Evolutionary conservation across 2,329 filamentous ascomycete species (phyloP).

Genomic region (Trichoderma gracile): DNA sequence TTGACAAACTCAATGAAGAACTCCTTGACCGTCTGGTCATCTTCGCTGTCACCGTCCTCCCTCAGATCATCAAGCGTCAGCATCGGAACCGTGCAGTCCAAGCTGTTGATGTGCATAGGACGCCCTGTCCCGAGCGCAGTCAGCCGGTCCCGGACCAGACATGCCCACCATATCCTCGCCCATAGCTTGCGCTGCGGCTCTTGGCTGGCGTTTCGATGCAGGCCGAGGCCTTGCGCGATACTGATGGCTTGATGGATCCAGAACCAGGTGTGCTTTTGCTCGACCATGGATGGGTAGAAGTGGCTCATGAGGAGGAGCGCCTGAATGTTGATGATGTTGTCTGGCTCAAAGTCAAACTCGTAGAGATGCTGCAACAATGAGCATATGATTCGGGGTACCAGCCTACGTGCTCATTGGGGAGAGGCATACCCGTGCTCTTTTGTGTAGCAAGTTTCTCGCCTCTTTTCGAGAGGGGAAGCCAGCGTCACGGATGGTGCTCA

Average conservation of each 20-base stretch:
- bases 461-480: conserved; percentile 26
- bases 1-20: conserved; percentile 30
- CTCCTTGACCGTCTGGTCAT: conserved; percentile 28
- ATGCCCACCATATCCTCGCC: conserved; percentile 31
- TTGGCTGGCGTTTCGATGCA: conserved; percentile 26
- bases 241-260: conserved; percentile 31
- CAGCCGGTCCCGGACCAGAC: conserved; percentile 29
- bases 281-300: conserved; percentile 30
- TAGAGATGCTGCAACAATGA: conserved; percentile 25
- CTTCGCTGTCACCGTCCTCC: conserved; percentile 28
- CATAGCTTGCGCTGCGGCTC: conserved; percentile 28
- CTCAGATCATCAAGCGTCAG: conserved; percentile 27
- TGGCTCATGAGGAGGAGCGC: conserved; percentile 30
- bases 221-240: conserved; percentile 28
- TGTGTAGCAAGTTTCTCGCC: conserved; percentile 26
- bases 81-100: conserved; percentile 29
- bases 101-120: conserved; percentile 31
- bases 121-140: conserved; percentile 30
- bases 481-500: conserved; percentile 3
- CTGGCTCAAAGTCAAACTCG: conserved; percentile 29
- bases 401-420: neutral
- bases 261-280: conserved; percentile 32
- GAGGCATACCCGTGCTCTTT: conserved; percentile 23
- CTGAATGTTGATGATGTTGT: conserved; percentile 29
- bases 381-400: neutral